These are phyloP conservation scores for Coriolopsis trogii DNA, from an alignment of 1,284 basidiomycete species.

Conservation along the genomic window DNA sequence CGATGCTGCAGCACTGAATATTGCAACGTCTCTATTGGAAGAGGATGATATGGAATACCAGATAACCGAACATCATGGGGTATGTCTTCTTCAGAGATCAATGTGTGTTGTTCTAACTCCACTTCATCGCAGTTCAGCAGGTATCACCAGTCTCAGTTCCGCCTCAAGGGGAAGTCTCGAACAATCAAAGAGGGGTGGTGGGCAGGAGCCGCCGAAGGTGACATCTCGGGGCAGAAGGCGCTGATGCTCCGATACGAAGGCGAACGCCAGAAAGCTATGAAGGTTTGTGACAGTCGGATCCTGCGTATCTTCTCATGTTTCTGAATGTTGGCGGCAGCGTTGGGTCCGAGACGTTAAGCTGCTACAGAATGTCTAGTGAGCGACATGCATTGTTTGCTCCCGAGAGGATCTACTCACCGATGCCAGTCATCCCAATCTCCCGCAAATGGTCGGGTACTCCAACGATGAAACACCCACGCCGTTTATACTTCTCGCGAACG, in stretches of 20 bases:
- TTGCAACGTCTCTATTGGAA: too few relatives aligned
- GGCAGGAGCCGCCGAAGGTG: slow-evolving; percentile 43
- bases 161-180: slow-evolving; percentile 38
- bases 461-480: slow-evolving; percentile 48
- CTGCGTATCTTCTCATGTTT: not conserved
- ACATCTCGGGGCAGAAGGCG: slow-evolving; percentile 41
- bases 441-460: slow-evolving; percentile 56
- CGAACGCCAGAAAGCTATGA: slow-evolving; percentile 33
- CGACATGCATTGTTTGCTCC: not conserved
- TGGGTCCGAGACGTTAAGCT: slow-evolving; percentile 55
- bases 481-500: slow-evolving; percentile 53
- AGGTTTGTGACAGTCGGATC: slow-evolving; percentile 30
- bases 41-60: slow-evolving; percentile 8
- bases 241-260: slow-evolving; percentile 50
- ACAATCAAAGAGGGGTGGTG: slow-evolving; percentile 48
- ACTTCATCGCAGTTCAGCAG: slow-evolving; percentile 50
- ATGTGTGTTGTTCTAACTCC: too few relatives aligned
- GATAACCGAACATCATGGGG: slow-evolving; percentile 37
- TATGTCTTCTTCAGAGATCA: too few relatives aligned
- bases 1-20: too few relatives aligned
- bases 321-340: slow-evolving; percentile 32
- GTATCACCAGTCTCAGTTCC: slow-evolving; percentile 53
- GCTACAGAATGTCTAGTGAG: slow-evolving; percentile 50
- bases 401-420: not conserved
- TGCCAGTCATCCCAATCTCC: slow-evolving; percentile 53